Base-by-base conservation (phyloP, 176 grass and related monocot genomes). In the Triticum timopheevii region DNA sequence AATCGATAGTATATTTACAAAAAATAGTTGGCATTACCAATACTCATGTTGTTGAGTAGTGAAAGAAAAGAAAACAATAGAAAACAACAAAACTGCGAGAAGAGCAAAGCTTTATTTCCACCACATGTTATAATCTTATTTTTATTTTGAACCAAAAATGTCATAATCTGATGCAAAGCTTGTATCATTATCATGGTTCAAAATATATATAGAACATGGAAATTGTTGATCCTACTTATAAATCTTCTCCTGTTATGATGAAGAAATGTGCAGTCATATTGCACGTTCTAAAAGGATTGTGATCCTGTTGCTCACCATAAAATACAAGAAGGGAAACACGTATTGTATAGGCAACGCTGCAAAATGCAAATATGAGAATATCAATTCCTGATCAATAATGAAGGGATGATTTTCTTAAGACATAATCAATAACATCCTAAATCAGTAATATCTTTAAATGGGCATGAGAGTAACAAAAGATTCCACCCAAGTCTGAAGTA, bases 241-340 rank as follows among this genome's bases (percentile, higher is more conserved):
- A 23, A 23, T 42, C 6, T n/a, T 52, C 17, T 30, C 22, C 40
- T 28, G 6, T 66, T 87, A 39, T 28, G 5, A 58, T 47, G 65
- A 67, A 77, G 12, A 42, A 22, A 36, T 50, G 3, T 8, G 50
- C 47, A 49, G 28, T 50, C 22, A 63, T 23, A 50, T 63, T 63
- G 30, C 22, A 73, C 1, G 5, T 31, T 45, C 20, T 80, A 59
- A 86, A 36, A 45, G 35, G 8, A 61, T 56, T 78, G 22, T 80
- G 11, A 8, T 30, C 22, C 47, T 6, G 10, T 76, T 77, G 16
- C 89, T 80, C 73, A 93, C 92, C 92, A 93, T 91, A 45, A 93
- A 93, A 74, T 93, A 93, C 74, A 93, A 76, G 16, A 93, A 76
- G 16, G 92, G 92, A 83, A 83, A 89, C 75, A 93, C 27, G 24